These are phyloP conservation scores for Andrographis paniculata DNA, from an alignment of 305 asterid genomes.

Conservation along the genomic window DNA sequence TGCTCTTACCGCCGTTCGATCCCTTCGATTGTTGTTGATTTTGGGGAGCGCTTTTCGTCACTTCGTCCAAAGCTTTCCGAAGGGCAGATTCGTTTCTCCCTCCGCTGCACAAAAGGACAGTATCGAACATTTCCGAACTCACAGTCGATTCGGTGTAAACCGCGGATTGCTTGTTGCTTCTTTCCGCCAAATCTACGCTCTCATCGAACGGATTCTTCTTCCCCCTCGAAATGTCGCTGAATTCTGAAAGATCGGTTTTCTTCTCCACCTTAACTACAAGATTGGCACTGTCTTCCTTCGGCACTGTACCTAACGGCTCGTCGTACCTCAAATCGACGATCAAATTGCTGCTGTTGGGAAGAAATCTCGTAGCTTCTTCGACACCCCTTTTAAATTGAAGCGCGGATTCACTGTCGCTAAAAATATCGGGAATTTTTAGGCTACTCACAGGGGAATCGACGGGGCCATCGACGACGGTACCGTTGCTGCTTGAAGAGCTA, in stretches of 20 bases:
- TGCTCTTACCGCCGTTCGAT: slow-evolving; percentile 40
- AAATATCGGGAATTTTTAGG: slow-evolving; percentile 45
- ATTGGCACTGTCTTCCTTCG: slow-evolving; percentile 13
- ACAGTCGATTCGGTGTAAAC: slow-evolving; percentile 50
- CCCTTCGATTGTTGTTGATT: slow-evolving; percentile 33
- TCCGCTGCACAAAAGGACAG: slow-evolving; percentile 64
- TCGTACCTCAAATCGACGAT: slow-evolving; percentile 23
- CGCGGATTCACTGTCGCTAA: slow-evolving; percentile 48
- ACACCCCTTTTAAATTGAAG: slow-evolving; percentile 62
- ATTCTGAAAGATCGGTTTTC: slow-evolving; percentile 16
- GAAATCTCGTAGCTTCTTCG: slow-evolving; percentile 72
- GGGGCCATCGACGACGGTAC: slow-evolving; percentile 40
- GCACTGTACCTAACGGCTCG: slow-evolving; percentile 22
- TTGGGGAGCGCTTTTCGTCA: slow-evolving; percentile 27
- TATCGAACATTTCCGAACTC: slow-evolving; percentile 61
- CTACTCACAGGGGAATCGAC: slow-evolving; percentile 57
- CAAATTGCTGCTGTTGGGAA: slow-evolving; percentile 38
- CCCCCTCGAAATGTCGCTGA: slow-evolving; percentile 35
- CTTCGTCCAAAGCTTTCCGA: slow-evolving; percentile 50
- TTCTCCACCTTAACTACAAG: slow-evolving; percentile 31
- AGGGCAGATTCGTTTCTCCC: slow-evolving; percentile 58
- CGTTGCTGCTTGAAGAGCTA: slow-evolving; percentile 39
- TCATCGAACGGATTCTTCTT: slow-evolving; percentile 41
- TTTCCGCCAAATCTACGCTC: slow-evolving; percentile 26
- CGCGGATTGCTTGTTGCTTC: slow-evolving; percentile 68